These are phyloP conservation scores for Ampelomyces quisqualis DNA, from an alignment of 2,329 filamentous ascomycete species.

Conservation along the genomic window DNA sequence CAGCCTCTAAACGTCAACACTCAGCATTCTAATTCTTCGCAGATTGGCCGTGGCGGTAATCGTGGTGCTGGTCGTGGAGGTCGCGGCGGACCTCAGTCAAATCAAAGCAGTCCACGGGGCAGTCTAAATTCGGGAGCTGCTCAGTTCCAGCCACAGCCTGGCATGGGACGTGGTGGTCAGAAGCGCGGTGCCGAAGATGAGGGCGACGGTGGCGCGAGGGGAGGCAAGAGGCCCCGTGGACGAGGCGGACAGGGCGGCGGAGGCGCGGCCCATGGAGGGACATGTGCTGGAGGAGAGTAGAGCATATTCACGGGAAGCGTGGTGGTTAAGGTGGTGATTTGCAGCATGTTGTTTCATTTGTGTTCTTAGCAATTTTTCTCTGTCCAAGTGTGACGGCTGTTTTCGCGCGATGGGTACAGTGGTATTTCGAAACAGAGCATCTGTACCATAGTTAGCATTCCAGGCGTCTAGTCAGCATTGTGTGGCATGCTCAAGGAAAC, in stretches of 20 bases:
- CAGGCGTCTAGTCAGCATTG: neutral
- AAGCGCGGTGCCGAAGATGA: conserved; percentile 39
- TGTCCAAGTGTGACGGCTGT: neutral
- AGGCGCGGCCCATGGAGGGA: conserved; percentile 1
- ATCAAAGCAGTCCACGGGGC: conserved; percentile 21
- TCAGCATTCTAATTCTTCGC: conserved; percentile 12
- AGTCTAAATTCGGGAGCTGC: conserved; percentile 40
- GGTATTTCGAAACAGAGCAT: neutral
- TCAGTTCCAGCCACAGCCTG: conserved; percentile 37
- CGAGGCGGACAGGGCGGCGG: conserved; percentile 26
- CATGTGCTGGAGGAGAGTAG: conserved; percentile 1
- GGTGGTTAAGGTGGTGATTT: neutral
- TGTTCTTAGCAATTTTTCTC: conserved; percentile 1
- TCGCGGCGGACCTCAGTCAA: conserved; percentile 21
- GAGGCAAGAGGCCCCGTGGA: conserved; percentile 35
- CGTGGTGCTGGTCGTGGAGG: conserved; percentile 28
- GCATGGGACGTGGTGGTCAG: conserved; percentile 33
- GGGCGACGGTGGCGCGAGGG: conserved; percentile 27
- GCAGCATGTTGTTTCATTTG: neutral
- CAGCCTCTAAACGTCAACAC: conserved; percentile 13
- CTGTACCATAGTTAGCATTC: conserved; percentile 5
- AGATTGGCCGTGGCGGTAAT: conserved; percentile 33
- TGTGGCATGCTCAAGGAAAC: neutral
- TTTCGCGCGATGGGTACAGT: neutral
- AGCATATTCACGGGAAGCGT: neutral